These are phyloP conservation scores for Rhodotorula sp. DNA, from an alignment of 1,284 basidiomycete genomes.

Conservation along the genomic window DNA sequence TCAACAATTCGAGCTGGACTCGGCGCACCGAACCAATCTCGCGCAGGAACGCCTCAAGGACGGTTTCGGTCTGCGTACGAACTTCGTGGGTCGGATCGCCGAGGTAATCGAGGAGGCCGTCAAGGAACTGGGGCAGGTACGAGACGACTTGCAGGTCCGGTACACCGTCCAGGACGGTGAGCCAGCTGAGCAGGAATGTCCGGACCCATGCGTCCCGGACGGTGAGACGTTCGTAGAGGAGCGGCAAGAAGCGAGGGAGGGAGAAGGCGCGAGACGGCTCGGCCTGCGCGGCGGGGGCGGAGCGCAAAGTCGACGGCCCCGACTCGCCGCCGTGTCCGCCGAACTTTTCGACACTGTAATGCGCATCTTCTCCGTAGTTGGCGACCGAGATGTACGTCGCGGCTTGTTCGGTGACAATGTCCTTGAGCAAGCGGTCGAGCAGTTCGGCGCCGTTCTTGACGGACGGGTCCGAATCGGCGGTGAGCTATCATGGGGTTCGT, in stretches of 20 bases:
- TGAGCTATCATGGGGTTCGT: constrained; percentile 62
- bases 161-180: constrained; percentile 91
- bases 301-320: not conserved
- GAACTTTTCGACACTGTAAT: not conserved
- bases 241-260: constrained; percentile 87
- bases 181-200: constrained; percentile 95
- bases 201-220: constrained; percentile 94
- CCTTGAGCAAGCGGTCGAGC: constrained; percentile 93
- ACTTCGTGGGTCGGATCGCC: constrained; percentile 95
- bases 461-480: constrained; percentile 91
- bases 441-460: constrained; percentile 99
- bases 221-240: constrained; percentile 88
- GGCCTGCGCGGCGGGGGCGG: not conserved
- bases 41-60: constrained; percentile 85
- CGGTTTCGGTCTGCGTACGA: constrained; percentile 82
- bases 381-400: constrained; percentile 79
- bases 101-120: constrained; percentile 89
- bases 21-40: constrained; percentile 83
- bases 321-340: not conserved
- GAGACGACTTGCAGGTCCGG: constrained; percentile 93
- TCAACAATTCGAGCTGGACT: constrained; percentile 46
- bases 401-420: constrained; percentile 95
- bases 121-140: constrained; percentile 90
- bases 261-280: constrained; percentile 69
- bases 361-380: not conserved